These are phyloP conservation scores for Centrapalus pauciflorus DNA, from an alignment of 129 eudicot species.

Conservation along the genomic window DNA sequence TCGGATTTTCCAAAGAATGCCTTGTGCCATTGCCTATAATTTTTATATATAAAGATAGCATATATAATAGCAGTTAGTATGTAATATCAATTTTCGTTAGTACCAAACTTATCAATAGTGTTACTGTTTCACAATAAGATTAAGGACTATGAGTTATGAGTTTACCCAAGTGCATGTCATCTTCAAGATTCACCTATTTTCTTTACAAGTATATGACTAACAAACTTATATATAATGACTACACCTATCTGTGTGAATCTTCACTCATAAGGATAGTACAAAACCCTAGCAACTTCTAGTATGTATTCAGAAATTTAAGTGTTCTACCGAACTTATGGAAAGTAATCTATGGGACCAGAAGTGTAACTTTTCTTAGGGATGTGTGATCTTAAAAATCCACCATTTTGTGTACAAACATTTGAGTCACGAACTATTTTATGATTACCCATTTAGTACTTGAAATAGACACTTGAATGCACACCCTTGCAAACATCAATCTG, in stretches of 20 bases:
- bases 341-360: no score
- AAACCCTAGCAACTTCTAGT: no score
- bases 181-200: neutral
- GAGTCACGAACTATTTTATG: neutral
- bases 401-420: neutral
- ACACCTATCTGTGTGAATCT: no score
- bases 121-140: neutral
- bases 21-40: conserved; percentile 58
- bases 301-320: no score
- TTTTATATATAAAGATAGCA: neutral
- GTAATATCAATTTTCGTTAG: neutral
- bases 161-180: neutral
- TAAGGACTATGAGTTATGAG: neutral
- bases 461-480: neutral
- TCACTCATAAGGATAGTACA: no score
- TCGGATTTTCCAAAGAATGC: conserved; percentile 61
- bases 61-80: neutral
- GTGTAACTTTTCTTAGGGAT: no score
- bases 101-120: neutral
- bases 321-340: no score
- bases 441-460: neutral
- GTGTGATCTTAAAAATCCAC: neutral
- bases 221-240: no score
- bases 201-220: neutral
- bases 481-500: neutral